These are phyloP conservation scores for Puccinia horiana DNA, from an alignment of 1,284 basidiomycete genomes.

Conservation along the genomic window DNA sequence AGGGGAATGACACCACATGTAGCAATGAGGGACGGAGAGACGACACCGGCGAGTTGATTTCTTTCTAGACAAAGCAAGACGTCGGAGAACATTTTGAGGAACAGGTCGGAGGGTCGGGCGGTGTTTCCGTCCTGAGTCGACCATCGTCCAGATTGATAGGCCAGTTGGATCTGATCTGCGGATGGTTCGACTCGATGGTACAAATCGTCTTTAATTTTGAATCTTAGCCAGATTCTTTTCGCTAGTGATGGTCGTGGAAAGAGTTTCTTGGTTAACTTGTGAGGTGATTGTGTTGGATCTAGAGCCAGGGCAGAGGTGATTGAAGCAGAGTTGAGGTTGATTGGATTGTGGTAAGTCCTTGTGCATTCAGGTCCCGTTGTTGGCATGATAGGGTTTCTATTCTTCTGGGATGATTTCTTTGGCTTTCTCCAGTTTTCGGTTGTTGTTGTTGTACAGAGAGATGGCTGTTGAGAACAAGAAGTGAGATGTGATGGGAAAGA, in stretches of 20 bases:
- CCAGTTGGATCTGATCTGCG: slow-evolving; percentile 26
- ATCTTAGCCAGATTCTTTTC: slow-evolving; percentile 53
- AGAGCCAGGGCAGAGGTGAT: neutral
- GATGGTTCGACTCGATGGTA: slow-evolving; percentile 51
- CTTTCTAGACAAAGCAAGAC: slow-evolving; percentile 63
- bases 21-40: slow-evolving; percentile 65
- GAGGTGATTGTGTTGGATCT: slow-evolving; percentile 13
- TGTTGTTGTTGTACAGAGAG: too few relatives aligned
- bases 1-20: slow-evolving; percentile 66
- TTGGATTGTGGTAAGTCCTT: neutral
- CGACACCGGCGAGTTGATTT: slow-evolving; percentile 64
- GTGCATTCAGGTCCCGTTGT: neutral
- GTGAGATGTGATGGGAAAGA: too few relatives aligned
- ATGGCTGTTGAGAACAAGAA: too few relatives aligned
- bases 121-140: slow-evolving; percentile 50
- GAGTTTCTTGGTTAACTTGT: slow-evolving; percentile 27
- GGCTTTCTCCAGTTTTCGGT: too few relatives aligned
- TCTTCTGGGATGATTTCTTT: too few relatives aligned
- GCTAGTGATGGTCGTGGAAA: slow-evolving; percentile 54
- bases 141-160: slow-evolving; percentile 35
- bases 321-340: slow-evolving; percentile 11
- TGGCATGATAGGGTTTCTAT: slow-evolving; percentile 1
- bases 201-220: slow-evolving; percentile 55
- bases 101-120: slow-evolving; percentile 61
- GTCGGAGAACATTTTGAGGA: slow-evolving; percentile 59